Base-by-base conservation (phyloP, 192 early-diverging fungal species). In the Cetraspora pellucida region DNA sequence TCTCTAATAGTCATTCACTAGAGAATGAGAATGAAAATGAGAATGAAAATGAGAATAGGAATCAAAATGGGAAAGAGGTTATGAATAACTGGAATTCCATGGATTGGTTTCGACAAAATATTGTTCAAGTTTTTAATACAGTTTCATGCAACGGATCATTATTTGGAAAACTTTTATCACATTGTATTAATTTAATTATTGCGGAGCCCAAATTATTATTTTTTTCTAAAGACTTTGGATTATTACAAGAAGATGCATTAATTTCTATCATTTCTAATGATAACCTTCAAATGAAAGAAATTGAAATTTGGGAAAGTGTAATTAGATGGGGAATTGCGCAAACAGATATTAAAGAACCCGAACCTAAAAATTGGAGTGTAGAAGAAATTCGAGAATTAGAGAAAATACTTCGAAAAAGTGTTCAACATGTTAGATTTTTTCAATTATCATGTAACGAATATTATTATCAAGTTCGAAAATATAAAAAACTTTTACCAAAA, bases 391-490 rank as follows among this genome's bases (percentile, higher is more conserved):
- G 45, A 31, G n/a, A 27, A 37, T 58, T 73, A n/a, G 28, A 37
- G 23, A 25, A 45, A 19, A 59, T 28, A 6, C 1, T 74, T 4
- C 7, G 23, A 44, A 44, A 44, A 14, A 43, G 30, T 43, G 44
- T 74, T 74, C 37, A 16, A 13, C 55, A 74, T 44, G 23, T 59
- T n/a, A 16, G 57, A 43, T 74, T 74, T 44, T 44, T 58, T 74
- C 43, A 55, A 60, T 50, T 74, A 43, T 10, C 50, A 37, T n/a
- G 45, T 16, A 30, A 30, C 3, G 72, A 59, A 58, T 74, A 45
- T 74, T 74, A 58, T 59, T 55, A 74, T 44, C 21, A 59, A 31
- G 37, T 74, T 19, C n/a, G 72, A 31, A 52, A 52, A 31, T 74
- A 43, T 10, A 31, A 21, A 43, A 74, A 74, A 59, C n/a, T 55